Evolutionary conservation across 192 early-diverging fungal genomes (phyloP).

Genomic region (Thoreauomyces humboldtii): DNA sequence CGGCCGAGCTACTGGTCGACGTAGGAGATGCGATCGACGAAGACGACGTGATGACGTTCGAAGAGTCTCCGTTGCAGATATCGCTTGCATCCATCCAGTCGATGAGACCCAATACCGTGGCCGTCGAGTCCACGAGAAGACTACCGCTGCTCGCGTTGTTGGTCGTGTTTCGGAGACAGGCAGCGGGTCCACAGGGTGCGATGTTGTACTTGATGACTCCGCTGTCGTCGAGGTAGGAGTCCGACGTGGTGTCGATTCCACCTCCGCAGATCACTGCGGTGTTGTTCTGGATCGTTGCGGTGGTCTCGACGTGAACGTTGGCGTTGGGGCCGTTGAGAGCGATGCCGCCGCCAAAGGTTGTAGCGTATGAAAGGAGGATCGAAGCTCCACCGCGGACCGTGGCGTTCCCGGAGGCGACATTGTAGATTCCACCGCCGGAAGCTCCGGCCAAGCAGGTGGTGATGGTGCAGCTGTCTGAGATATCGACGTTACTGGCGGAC

Average conservation of each 20-base stretch:
- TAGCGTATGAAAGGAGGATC: not conserved
- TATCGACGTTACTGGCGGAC: not conserved
- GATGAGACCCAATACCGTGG: not conserved
- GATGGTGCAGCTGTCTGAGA: not conserved
- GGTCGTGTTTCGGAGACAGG: constrained; percentile 10
- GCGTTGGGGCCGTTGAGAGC: not conserved
- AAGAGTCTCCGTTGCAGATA: not conserved
- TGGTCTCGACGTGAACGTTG: not conserved
- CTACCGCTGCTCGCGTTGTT: not conserved
- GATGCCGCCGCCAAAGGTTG: constrained; percentile 9
- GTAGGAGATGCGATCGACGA: not conserved
- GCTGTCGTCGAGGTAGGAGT: not conserved
- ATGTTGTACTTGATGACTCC: not conserved
- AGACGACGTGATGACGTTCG: not conserved
- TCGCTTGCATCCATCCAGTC: constrained; percentile 3
- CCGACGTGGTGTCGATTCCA: constrained; percentile 6
- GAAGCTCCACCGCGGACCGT: not conserved
- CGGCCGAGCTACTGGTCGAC: not conserved
- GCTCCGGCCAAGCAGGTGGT: not conserved
- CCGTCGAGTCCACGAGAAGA: not conserved
- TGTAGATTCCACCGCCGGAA: constrained; percentile 11
- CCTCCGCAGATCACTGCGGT: constrained; percentile 12
- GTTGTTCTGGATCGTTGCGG: constrained; percentile 1
- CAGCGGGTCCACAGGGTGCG: constrained; percentile 10
- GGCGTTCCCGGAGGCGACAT: not conserved